Evolutionary conservation across 768 basidiomycete genomes (phyloP), one percentile per base, ranked within the genome.

Genomic region (Amanita fuliginea): DNA sequence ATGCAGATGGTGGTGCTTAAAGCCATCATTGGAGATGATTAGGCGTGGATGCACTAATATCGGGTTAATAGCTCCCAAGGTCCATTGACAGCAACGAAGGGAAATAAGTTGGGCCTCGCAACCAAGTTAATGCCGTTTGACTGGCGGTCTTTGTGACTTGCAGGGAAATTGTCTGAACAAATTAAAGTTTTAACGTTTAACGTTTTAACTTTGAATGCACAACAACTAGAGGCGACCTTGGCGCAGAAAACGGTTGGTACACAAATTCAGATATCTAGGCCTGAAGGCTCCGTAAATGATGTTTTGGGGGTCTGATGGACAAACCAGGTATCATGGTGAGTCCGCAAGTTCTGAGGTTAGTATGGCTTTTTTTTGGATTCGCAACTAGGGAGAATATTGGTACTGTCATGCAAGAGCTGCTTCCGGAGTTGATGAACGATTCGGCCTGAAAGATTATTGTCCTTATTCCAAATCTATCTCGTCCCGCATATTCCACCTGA

Each of bases 41-140:
- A 72, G 75, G 41, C 67, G 77, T 39, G 77, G 76, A 53, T 78
- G 76, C 55, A 62, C 74, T 39, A 60, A 64, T 14, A 73, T 78
- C 30, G 32, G n/a, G 21, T n/a, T 39, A 21, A 42, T 46, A 13
- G 16, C 46, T 30, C 32, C 41, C 34, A 33, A 64, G 76, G 75
- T 28, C 74, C 70, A 22, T 56, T 77, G 54, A 64, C 72, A 6
- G 74, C 77, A 21, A 77, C 75, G 40, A 78, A 77, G 56, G 74
- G 76, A 51, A 78, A 77, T 63, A 77, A 76, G 76, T 76, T 54
- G 34, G 68, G 43, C 22, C 19, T 8, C 3, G 9, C 36, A 16
- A 4, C 13, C 3, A 24, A 7, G 9, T 26, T n/a, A 30, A 14
- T 19, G 24, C 43, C 45, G 9, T 13, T 42, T 18, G 16, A 40